phyloP scores from a whole-genome alignment of 1,284 basidiomycete genomes.

The Cyathus pygmaeus region DNA sequence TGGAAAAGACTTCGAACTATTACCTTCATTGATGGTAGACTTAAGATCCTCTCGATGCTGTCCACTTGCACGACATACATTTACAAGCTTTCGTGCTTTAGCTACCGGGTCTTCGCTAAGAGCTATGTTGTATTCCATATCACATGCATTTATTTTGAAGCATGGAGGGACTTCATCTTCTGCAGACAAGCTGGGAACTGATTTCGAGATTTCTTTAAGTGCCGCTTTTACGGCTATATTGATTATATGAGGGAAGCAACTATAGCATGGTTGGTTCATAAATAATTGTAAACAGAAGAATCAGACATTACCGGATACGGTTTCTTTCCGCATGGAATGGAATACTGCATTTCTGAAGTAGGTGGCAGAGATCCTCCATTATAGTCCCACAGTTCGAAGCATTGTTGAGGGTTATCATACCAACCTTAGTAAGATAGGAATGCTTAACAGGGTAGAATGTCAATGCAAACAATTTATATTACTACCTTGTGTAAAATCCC shows the following conservation, averaged over 20 bases:
- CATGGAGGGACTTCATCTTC: not conserved
- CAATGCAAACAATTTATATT: not conserved
- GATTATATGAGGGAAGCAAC: slow-evolving; percentile 24
- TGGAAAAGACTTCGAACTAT: slow-evolving; percentile 5
- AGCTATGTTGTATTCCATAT: slow-evolving; percentile 7
- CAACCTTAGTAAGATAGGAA: slow-evolving; percentile 7
- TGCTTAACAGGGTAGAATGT: not conserved
- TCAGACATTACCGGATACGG: slow-evolving; percentile 6
- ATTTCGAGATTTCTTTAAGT: slow-evolving; percentile 11
- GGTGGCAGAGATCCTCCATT: slow-evolving; percentile 5
- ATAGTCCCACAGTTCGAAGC: slow-evolving; percentile 6
- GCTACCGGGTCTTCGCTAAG: slow-evolving; percentile 17
- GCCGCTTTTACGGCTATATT: slow-evolving; percentile 20
- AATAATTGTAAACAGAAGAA: not conserved
- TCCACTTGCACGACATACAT: slow-evolving; percentile 22
- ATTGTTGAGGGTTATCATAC: slow-evolving; percentile 17
- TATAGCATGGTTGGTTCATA: not conserved
- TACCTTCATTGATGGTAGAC: slow-evolving; percentile 15
- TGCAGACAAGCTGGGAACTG: not conserved
- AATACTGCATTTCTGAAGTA: not conserved
- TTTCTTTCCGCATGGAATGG: slow-evolving; percentile 9
- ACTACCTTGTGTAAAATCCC: slow-evolving; percentile 10
- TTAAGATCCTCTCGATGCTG: slow-evolving; percentile 19
- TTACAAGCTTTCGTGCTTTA: slow-evolving; percentile 11
- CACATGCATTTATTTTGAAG: not conserved